A percentile compares a stretch with the other conserved stretches of the same genome.
These are phyloP conservation scores for Nyssa sinensis DNA, from an alignment of 148 eudicot genomes.

Conservation along the genomic window DNA sequence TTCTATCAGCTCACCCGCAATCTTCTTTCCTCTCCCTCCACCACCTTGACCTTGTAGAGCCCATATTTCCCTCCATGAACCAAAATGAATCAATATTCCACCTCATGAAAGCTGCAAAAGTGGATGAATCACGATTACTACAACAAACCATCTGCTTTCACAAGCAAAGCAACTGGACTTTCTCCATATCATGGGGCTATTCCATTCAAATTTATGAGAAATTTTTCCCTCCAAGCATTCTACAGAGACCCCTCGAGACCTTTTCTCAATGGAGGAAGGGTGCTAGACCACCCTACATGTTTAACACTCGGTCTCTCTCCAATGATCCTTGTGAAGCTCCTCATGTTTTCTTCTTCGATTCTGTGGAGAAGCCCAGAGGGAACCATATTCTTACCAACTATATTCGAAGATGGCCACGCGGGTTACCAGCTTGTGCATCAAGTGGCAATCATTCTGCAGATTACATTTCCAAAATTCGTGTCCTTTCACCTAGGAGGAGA, in stretches of 20 bases:
- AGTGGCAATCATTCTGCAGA: conserved; percentile 10
- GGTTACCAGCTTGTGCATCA: conserved; percentile 10
- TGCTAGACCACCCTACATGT: conserved; percentile 28
- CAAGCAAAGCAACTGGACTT: conserved; percentile 30
- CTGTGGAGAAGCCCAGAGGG: conserved; percentile 1
- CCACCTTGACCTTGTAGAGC: conserved; percentile 44
- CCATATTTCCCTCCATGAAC: conserved; percentile 45
- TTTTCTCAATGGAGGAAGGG: conserved; percentile 32
- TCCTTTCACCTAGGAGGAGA: conserved; percentile 37
- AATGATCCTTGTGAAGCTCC: conserved; percentile 40
- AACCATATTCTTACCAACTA: conserved; percentile 29
- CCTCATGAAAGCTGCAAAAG: conserved; percentile 40
- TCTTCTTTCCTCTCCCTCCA: conserved; percentile 50
- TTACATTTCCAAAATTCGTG: conserved; percentile 27
- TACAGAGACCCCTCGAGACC: conserved; percentile 41
- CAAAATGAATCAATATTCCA: conserved; percentile 38
- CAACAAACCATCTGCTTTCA: conserved; percentile 52
- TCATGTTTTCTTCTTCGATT: conserved; percentile 41
- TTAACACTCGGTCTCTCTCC: conserved; percentile 28
- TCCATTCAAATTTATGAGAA: conserved; percentile 35
- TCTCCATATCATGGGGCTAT: conserved; percentile 49
- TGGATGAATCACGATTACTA: conserved; percentile 31
- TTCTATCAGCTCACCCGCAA: conserved; percentile 54
- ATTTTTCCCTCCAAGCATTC: conserved; percentile 24
- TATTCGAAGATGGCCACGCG: conserved; percentile 13